phyloP scores from a whole-genome alignment of 306 rosid genomes.

The Carpinus fangiana region DNA sequence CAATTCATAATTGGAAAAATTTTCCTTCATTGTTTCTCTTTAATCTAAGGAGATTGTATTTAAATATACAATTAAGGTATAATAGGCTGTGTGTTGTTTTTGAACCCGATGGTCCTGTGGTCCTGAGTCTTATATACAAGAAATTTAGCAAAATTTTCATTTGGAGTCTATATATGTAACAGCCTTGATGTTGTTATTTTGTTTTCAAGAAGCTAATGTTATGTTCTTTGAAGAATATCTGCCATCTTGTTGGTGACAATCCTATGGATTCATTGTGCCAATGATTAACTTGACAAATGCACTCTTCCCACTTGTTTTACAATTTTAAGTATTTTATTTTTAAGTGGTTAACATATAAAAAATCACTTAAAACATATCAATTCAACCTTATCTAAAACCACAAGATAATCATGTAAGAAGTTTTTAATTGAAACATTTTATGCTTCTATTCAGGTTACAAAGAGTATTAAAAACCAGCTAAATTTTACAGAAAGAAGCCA shows the following conservation, averaged over 20 bases:
- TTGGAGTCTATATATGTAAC: background rate
- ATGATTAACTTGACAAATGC: no score
- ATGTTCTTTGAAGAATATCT: background rate
- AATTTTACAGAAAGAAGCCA: no score
- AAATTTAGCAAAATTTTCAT: slow-evolving; percentile 1
- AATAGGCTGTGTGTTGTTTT: background rate
- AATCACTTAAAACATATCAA: no score
- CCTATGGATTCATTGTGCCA: no score
- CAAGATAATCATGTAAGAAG: no score
- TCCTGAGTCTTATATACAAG: background rate
- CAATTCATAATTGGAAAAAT: background rate
- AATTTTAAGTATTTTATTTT: no score
- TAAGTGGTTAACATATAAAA: no score
- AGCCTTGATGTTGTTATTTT: background rate
- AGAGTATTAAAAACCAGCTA: no score
- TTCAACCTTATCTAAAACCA: no score
- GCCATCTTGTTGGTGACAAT: background rate
- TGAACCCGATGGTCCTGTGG: background rate
- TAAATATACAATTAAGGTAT: background rate
- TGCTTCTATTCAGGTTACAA: no score
- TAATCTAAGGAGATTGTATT: background rate
- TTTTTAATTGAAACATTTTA: no score
- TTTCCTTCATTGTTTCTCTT: slow-evolving; percentile 16
- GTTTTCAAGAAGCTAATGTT: background rate
- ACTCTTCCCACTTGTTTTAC: no score